These are phyloP conservation scores for Euphrasia arctica DNA, from an alignment of 305 asterid species.

Conservation along the genomic window DNA sequence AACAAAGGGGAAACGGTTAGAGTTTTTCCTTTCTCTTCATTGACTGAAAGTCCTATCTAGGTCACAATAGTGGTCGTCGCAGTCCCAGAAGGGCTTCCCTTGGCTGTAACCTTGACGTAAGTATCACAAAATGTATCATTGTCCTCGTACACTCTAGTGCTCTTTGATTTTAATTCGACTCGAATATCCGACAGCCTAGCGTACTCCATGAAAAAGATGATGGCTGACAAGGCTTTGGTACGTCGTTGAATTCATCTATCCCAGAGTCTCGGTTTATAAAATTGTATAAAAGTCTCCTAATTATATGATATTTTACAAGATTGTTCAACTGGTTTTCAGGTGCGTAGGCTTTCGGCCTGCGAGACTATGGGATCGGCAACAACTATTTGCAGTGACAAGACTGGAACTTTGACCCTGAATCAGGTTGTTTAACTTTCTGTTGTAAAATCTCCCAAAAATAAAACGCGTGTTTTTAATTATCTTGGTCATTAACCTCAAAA, in stretches of 20 bases:
- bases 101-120: conserved; percentile 97
- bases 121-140: conserved; percentile 29
- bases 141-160: conserved; percentile 19
- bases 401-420: conserved; percentile 94
- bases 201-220: conserved; percentile 98
- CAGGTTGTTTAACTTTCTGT: conserved; percentile 46
- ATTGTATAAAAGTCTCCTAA: conserved; percentile 9
- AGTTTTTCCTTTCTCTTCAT: conserved; percentile 26
- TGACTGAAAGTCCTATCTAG: conserved; percentile 46
- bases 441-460: conserved; percentile 20
- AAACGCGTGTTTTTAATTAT: background rate
- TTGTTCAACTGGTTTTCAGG: conserved; percentile 47
- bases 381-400: conserved; percentile 95
- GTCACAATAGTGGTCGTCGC: conserved; percentile 98
- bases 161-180: conserved; percentile 27
- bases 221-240: conserved; percentile 99
- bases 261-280: conserved; percentile 14
- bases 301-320: conserved; percentile 17
- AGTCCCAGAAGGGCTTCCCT: conserved; percentile 98
- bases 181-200: conserved; percentile 65
- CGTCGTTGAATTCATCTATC: conserved; percentile 21
- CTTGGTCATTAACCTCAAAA: conserved; percentile 18
- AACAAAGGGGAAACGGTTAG: conserved; percentile 4
- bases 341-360: conserved; percentile 98
- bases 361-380: conserved; percentile 99